phyloP scores from a whole-genome alignment of 2,329 filamentous ascomycete species.

The Fusarium tuaranense region DNA sequence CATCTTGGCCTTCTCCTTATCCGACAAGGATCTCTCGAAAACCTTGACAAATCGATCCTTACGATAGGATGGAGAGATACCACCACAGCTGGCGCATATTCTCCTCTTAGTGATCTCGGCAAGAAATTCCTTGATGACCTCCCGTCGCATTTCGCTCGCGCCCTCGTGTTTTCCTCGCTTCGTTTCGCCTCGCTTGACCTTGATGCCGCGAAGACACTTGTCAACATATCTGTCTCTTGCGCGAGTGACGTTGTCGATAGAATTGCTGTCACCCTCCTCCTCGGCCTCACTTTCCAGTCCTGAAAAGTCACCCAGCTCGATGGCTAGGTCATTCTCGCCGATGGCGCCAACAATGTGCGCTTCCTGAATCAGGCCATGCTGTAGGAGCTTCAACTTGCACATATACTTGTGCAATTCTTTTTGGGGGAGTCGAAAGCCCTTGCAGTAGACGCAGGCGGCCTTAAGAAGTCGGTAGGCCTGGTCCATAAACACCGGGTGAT shows the following conservation, averaged over 20 bases:
- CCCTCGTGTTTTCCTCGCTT: slow-evolving; percentile 83
- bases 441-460: slow-evolving; percentile 91
- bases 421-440: slow-evolving; percentile 83
- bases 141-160: slow-evolving; percentile 79
- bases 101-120: slow-evolving; percentile 76
- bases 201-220: slow-evolving; percentile 73
- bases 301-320: slow-evolving; percentile 46
- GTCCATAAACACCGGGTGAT: slow-evolving; percentile 97
- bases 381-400: slow-evolving; percentile 87
- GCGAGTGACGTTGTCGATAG: slow-evolving; percentile 64
- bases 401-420: slow-evolving; percentile 81
- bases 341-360: slow-evolving; percentile 68
- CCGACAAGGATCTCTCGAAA: slow-evolving; percentile 82
- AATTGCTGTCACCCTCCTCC: slow-evolving; percentile 67
- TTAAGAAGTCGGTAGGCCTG: slow-evolving; percentile 87
- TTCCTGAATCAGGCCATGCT: slow-evolving; percentile 83
- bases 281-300: slow-evolving; percentile 69
- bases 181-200: slow-evolving; percentile 59
- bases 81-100: slow-evolving; percentile 74
- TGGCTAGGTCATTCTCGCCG: slow-evolving; percentile 57
- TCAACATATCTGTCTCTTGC: slow-evolving; percentile 77
- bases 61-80: slow-evolving; percentile 84
- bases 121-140: slow-evolving; percentile 85
- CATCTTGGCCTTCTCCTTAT: slow-evolving; percentile 84
- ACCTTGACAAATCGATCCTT: slow-evolving; percentile 95